phyloP scores from a whole-genome alignment of 805 yeast genomes.

The Cyberlindnera misumaiensis region DNA sequence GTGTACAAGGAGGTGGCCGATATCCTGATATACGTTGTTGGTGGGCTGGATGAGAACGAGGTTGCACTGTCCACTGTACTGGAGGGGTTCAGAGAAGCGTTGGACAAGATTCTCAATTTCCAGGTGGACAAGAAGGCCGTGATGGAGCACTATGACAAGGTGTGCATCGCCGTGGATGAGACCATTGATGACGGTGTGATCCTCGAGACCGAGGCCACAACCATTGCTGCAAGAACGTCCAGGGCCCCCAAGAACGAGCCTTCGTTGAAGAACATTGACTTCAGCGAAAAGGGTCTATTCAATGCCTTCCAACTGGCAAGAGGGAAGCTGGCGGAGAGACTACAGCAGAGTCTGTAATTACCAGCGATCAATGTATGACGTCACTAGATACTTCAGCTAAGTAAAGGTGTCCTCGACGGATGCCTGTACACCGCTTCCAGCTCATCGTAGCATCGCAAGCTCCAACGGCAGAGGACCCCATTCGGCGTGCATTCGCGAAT shows the following conservation, averaged over 20 bases:
- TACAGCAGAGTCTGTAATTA: slow-evolving; percentile 35
- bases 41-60: slow-evolving; percentile 81
- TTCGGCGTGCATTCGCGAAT: no score
- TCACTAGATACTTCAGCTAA: no score
- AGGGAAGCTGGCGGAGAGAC: slow-evolving; percentile 53
- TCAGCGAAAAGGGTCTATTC: slow-evolving; percentile 68
- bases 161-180: slow-evolving; percentile 84
- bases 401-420: no score
- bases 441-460: no score
- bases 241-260: slow-evolving; percentile 71
- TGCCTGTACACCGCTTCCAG: no score
- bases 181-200: slow-evolving; percentile 90
- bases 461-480: no score
- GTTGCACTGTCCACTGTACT: slow-evolving; percentile 67
- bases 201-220: slow-evolving; percentile 80
- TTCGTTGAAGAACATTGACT: slow-evolving; percentile 51
- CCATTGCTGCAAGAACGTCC: slow-evolving; percentile 89
- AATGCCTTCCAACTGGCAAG: slow-evolving; percentile 86
- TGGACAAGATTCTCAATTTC: slow-evolving; percentile 64
- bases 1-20: slow-evolving; percentile 86
- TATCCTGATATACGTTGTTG: slow-evolving; percentile 62
- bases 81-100: slow-evolving; percentile 71
- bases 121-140: slow-evolving; percentile 71
- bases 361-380: no score
- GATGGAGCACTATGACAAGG: slow-evolving; percentile 78